A percentile compares a stretch with the other conserved stretches of the same genome.
phyloP scores from a whole-genome alignment of 2,329 filamentous ascomycete species.

The Fusarium sp. region DNA sequence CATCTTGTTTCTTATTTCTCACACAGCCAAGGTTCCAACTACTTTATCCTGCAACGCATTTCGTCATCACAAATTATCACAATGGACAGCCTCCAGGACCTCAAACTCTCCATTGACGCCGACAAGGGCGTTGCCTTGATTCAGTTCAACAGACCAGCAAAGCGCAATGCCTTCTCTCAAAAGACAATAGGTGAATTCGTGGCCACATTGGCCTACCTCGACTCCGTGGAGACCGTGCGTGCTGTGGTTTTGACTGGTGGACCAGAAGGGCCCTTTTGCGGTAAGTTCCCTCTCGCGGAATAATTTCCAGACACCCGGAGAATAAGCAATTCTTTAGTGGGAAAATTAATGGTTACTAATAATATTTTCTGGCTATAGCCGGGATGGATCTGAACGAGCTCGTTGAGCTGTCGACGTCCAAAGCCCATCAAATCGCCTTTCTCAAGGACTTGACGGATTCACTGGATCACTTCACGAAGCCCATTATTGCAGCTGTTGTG shows the following conservation, averaged over 20 bases:
- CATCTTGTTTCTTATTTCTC: slow-evolving; percentile 1
- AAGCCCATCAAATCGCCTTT: slow-evolving; percentile 27
- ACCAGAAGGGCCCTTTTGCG: slow-evolving; percentile 34
- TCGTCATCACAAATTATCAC: neutral
- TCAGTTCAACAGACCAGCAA: slow-evolving; percentile 36
- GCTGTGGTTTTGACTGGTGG: slow-evolving; percentile 31
- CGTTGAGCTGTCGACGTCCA: slow-evolving; percentile 27
- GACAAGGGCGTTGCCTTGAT: slow-evolving; percentile 24
- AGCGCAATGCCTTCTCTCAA: slow-evolving; percentile 37
- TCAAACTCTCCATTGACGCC: slow-evolving; percentile 11
- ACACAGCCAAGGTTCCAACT: neutral
- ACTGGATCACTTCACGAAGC: slow-evolving; percentile 28
- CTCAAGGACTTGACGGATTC: slow-evolving; percentile 37
- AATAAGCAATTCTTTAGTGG: neutral
- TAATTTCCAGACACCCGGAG: neutral
- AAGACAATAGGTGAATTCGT: slow-evolving; percentile 34
- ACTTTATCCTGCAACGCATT: neutral
- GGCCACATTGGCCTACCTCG: slow-evolving; percentile 20
- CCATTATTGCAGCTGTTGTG: slow-evolving; percentile 35
- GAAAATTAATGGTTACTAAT: neutral
- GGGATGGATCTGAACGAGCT: slow-evolving; percentile 38
- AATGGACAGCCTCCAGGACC: slow-evolving; percentile 32
- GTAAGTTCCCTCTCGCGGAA: slow-evolving; percentile 20
- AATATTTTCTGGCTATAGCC: slow-evolving; percentile 4
- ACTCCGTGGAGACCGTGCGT: slow-evolving; percentile 18